Evolutionary conservation across 1,284 basidiomycete genomes (phyloP).

Genomic region (Apiotrichum siamense): DNA sequence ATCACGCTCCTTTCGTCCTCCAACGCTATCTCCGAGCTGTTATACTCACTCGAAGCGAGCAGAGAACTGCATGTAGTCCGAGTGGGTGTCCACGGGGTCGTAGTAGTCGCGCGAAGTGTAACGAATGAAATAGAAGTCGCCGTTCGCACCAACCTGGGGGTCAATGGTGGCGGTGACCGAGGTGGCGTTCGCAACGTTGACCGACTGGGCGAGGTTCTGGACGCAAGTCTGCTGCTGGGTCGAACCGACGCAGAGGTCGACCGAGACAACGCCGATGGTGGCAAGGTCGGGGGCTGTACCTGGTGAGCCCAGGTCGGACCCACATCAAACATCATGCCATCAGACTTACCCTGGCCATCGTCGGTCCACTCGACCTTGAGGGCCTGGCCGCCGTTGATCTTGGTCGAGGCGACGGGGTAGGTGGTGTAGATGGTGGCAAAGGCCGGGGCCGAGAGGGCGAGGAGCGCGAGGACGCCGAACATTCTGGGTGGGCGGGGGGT

Average conservation of each 20-base stretch:
- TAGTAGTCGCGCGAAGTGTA: constrained; percentile 58
- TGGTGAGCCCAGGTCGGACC: too few species aligned
- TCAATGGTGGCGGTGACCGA: constrained; percentile 59
- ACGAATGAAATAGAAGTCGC: constrained; percentile 51
- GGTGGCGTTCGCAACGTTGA: constrained; percentile 58
- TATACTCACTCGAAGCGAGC: constrained; percentile 56
- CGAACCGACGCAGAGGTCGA: constrained; percentile 60
- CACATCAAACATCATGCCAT: too few species aligned
- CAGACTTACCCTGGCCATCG: constrained; percentile 52
- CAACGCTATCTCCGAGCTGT: neutral
- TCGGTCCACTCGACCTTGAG: constrained; percentile 65
- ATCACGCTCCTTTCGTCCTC: neutral
- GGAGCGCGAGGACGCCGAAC: constrained; percentile 50
- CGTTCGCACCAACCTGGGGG: constrained; percentile 57
- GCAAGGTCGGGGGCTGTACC: constrained; percentile 56
- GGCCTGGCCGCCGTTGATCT: constrained; percentile 57
- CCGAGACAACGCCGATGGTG: constrained; percentile 56
- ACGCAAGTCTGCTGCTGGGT: constrained; percentile 54
- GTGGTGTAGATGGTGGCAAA: constrained; percentile 46
- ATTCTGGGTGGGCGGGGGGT: constrained; percentile 17
- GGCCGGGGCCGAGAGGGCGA: constrained; percentile 28
- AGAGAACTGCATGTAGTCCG: constrained; percentile 70
- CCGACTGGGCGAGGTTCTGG: constrained; percentile 55
- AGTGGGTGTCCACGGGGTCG: constrained; percentile 45
- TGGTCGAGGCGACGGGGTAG: constrained; percentile 50